Evolutionary conservation across 495 filamentous ascomycete genomes (phyloP).

Genomic region (Penicillium canariense): DNA sequence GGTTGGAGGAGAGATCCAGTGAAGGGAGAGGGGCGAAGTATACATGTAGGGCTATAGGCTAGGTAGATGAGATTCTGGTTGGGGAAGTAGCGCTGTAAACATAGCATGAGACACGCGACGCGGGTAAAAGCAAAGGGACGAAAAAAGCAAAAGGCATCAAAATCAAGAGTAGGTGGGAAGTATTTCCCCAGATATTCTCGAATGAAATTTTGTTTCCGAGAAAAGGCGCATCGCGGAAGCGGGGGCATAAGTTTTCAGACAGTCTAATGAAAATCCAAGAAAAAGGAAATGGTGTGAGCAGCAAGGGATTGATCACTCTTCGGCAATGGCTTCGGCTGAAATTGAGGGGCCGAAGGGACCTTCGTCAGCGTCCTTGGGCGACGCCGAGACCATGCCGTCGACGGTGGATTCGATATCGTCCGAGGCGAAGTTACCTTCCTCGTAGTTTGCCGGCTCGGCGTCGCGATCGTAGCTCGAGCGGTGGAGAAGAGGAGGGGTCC

Average conservation of each 20-base stretch:
- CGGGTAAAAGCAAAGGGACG: not conserved
- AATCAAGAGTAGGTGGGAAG: not conserved
- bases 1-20: not conserved
- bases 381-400: conserved; percentile 40
- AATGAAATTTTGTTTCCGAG: not conserved
- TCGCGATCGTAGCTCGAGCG: conserved; percentile 69
- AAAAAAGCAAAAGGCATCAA: conserved; percentile 2
- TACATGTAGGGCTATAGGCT: not conserved
- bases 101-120: not conserved
- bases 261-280: conserved; percentile 11
- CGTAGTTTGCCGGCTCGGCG: conserved; percentile 51
- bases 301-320: conserved; percentile 6
- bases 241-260: conserved; percentile 8
- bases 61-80: not conserved
- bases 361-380: conserved; percentile 32
- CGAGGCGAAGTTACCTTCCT: conserved; percentile 29
- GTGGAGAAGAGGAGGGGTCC: conserved; percentile 70
- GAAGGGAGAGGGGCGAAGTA: not conserved
- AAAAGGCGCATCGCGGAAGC: not conserved
- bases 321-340: conserved; percentile 9
- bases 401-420: conserved; percentile 44
- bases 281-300: conserved; percentile 13
- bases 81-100: conserved; percentile 8
- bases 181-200: not conserved
- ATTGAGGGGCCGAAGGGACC: conserved; percentile 43